Evolutionary conservation across 345 rosid genomes (phyloP), one percentile per base, ranked within the genome.

Genomic region (Physaria fendleri): DNA sequence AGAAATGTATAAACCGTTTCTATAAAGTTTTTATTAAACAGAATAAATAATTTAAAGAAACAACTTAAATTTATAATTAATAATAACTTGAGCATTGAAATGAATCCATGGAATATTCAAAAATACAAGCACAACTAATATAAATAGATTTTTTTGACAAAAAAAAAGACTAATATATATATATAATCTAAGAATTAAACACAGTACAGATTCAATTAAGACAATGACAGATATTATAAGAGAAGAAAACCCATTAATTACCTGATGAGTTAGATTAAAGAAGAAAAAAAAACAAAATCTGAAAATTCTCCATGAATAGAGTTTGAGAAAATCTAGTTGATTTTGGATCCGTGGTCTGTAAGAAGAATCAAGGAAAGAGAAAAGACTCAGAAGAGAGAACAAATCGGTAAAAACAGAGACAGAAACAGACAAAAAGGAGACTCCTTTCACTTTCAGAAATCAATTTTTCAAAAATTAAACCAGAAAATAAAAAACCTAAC

Each of bases 381-480:
- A 13, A 50, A 37, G 56, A 39, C n/a, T n/a, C n/a, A n/a, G 44
- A 38, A 45, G 38, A 28, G 16, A 27, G 40, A 63, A 60, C 60
- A 64, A 64, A 71, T 71, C 68, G 63, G 38, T n/a, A 63, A 56
- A 45, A 64, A 65, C 21, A 20, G 7, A 57, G 65, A 71, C 55
- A 64, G 56, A 61, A 53, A 28, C 29, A 69, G 57, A 61, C 73
- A 69, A 69, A 69, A 69, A 62, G 68, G 58, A 46, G 68, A 69
- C 63, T 54, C 50, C 63, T 69, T 46, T 69, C 74, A 37, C 68
- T 50, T 44, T 71, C 70, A 49, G 15, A 7, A n/a, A n/a, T n/a
- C n/a, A n/a, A 47, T 69, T 61, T 53, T 61, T 52, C 69, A 52
- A 44, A 21, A 44, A 42, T 62, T 51, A 48, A 53, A 33, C 34